phyloP scores from a whole-genome alignment of 805 yeast species.

The Candida broadrunensis region DNA sequence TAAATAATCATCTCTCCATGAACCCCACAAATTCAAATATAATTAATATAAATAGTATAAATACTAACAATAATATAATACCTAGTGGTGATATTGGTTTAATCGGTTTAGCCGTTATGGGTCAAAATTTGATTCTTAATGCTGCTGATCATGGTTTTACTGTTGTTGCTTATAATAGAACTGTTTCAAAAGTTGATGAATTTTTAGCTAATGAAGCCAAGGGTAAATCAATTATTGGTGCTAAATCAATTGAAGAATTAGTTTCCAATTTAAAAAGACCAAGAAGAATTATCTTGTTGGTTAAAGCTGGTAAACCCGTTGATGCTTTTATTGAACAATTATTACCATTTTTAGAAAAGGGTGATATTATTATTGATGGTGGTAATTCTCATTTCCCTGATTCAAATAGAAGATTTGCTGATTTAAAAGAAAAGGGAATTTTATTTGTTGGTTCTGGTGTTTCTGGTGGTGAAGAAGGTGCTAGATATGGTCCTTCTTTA shows the following conservation, averaged over 20 bases:
- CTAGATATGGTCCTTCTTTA: slow-evolving; percentile 97
- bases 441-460: slow-evolving; percentile 98
- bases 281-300: slow-evolving; percentile 89
- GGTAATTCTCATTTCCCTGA: slow-evolving; percentile 99
- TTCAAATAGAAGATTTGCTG: slow-evolving; percentile 93
- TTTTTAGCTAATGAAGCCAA: slow-evolving; percentile 93
- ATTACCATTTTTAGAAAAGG: slow-evolving; percentile 88
- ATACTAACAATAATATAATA: slow-evolving; percentile 10
- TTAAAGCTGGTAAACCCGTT: slow-evolving; percentile 95
- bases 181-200: slow-evolving; percentile 91
- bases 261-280: slow-evolving; percentile 91
- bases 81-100: slow-evolving; percentile 92
- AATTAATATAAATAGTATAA: too few relatives aligned
- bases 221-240: slow-evolving; percentile 95
- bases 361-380: slow-evolving; percentile 98
- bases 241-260: slow-evolving; percentile 87
- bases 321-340: slow-evolving; percentile 87
- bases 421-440: slow-evolving; percentile 82
- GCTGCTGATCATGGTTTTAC: slow-evolving; percentile 99
- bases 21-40: too few relatives aligned
- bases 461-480: slow-evolving; percentile 99
- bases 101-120: slow-evolving; percentile 99
- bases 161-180: slow-evolving; percentile 98
- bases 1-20: too few relatives aligned
- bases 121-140: slow-evolving; percentile 94